Percentiles rank a stretch among this genome's conserved stretches.
Conservation (phyloP, 768 basidiomycete genomes). For the Baorangia bicolor region DNA sequence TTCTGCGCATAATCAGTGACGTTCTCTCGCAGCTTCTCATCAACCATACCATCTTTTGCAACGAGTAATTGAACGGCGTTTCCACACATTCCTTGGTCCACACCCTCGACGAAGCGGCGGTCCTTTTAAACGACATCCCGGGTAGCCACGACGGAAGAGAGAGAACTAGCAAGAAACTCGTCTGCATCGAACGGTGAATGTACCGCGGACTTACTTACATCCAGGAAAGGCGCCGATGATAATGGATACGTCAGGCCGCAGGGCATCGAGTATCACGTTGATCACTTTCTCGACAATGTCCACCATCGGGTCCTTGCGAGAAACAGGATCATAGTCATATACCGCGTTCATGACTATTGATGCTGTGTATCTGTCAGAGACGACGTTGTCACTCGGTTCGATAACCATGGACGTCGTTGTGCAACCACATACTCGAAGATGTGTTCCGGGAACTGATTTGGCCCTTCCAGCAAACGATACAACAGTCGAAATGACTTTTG, state of each 20-base stretch:
- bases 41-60: constrained; percentile 7
- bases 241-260: constrained; percentile 7
- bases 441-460: constrained; percentile 31
- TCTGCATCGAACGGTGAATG: background rate
- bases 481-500: constrained; percentile 31
- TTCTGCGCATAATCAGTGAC: constrained; percentile 1
- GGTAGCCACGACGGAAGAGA: constrained; percentile 12
- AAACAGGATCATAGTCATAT: constrained; percentile 16
- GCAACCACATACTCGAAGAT: constrained; percentile 27
- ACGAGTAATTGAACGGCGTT: constrained; percentile 2
- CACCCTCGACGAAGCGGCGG: background rate
- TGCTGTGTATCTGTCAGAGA: constrained; percentile 8
- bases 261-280: constrained; percentile 3
- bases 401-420: background rate
- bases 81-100: constrained; percentile 11
- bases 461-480: constrained; percentile 29
- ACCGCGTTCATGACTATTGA: constrained; percentile 11
- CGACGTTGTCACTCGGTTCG: background rate
- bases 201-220: background rate
- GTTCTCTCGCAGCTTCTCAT: background rate
- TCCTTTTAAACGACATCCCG: constrained; percentile 11
- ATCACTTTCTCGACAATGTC: constrained; percentile 6
- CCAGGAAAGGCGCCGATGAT: constrained; percentile 13
- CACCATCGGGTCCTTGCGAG: constrained; percentile 8
- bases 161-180: background rate